Evolutionary conservation across 148 eudicot genomes (phyloP).

Genomic region (Rhododendron kiyosumense): DNA sequence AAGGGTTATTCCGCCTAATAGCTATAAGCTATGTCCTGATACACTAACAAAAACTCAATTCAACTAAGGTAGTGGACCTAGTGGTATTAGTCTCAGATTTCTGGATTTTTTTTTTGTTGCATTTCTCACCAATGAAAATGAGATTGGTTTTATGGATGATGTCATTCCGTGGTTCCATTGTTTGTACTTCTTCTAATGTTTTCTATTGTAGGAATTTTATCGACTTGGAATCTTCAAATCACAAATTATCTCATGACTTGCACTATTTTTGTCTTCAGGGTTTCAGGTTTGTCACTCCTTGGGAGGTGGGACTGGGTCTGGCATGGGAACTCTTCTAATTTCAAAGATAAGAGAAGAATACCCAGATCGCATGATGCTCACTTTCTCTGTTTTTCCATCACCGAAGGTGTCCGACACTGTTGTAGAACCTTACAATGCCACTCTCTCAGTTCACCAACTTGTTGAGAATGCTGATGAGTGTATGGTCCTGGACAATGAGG

Average conservation of each 20-base stretch:
- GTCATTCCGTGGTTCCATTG: neutral
- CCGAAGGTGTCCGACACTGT: slow-evolving; percentile 1
- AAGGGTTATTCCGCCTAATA: neutral
- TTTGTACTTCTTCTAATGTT: neutral
- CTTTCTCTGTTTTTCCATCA: neutral
- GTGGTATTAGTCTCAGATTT: neutral
- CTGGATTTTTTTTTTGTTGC: neutral
- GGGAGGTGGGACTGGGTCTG: slow-evolving; percentile 2
- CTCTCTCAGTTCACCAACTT: slow-evolving; percentile 1
- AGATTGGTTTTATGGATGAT: neutral
- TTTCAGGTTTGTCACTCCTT: slow-evolving; percentile 3
- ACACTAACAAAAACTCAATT: neutral
- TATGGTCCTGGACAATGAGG: slow-evolving; percentile 5
- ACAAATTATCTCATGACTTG: neutral
- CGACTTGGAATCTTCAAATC: neutral
- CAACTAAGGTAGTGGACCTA: neutral
- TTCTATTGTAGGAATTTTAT: neutral
- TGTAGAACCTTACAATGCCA: slow-evolving; percentile 4
- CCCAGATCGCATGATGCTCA: neutral
- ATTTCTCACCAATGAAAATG: neutral
- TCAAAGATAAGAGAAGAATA: neutral
- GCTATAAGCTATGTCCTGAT: neutral
- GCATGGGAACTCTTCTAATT: neutral
- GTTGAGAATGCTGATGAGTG: slow-evolving; percentile 7
- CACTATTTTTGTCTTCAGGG: neutral